These are phyloP conservation scores for Ceratocystis cubensis DNA, from an alignment of 2,329 filamentous ascomycete genomes.

Conservation along the genomic window DNA sequence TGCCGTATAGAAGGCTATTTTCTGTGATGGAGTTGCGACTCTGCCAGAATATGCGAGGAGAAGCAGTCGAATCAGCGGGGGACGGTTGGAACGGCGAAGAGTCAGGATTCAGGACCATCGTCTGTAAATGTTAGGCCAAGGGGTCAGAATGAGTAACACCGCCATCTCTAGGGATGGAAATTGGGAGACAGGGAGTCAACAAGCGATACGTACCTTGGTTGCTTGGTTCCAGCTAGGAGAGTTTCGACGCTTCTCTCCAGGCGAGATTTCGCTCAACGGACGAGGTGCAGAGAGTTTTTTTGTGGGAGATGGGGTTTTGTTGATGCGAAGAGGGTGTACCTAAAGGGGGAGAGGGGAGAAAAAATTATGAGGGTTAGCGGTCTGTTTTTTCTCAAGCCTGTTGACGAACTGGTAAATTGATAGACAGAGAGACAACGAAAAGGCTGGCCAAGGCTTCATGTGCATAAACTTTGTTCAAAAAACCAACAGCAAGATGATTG, in stretches of 20 bases:
- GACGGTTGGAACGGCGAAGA: conserved; percentile 79
- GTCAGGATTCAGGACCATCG: conserved; percentile 57
- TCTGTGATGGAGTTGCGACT: conserved; percentile 55
- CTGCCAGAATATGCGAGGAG: conserved; percentile 84
- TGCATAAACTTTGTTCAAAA: conserved; percentile 1
- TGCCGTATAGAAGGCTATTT: conserved; percentile 54
- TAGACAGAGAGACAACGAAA: neutral
- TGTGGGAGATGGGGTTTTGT: conserved; percentile 45
- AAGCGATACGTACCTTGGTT: conserved; percentile 46
- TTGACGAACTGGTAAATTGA: conserved; percentile 2
- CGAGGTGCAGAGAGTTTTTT: conserved; percentile 35
- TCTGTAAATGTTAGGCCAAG: conserved; percentile 33
- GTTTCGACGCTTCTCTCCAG: conserved; percentile 75
- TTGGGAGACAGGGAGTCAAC: conserved; percentile 20
- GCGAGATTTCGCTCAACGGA: conserved; percentile 79
- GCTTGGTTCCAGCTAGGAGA: conserved; percentile 79
- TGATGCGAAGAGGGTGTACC: conserved; percentile 69
- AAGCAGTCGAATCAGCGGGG: conserved; percentile 41
- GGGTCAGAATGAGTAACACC: conserved; percentile 17
- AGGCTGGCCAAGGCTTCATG: conserved; percentile 1
- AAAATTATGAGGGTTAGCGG: neutral
- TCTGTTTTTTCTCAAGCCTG: conserved; percentile 6
- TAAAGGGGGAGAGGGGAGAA: conserved; percentile 28
- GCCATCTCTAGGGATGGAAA: conserved; percentile 21
- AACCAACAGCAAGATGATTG: neutral